Base-by-base conservation (phyloP, 2,329 filamentous ascomycete genomes). In the Lachnellula suecica region DNA sequence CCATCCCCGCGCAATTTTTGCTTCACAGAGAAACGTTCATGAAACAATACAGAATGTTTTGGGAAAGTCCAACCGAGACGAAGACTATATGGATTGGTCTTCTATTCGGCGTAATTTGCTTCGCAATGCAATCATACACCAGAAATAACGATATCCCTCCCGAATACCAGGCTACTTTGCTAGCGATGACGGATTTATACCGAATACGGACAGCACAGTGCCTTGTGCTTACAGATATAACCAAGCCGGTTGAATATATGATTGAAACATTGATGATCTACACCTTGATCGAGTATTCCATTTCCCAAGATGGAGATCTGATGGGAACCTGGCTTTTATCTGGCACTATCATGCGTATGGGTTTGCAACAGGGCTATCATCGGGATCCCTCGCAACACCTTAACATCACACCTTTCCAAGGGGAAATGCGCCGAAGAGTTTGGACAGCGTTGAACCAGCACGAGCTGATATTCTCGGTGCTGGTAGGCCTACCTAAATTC, bases 401-500 rank as follows among this genome's bases (percentile, higher is more conserved):
- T 4, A 73, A 72, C 47, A 72, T 83, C 23, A 71, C 74, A 1
- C 68, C 76, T 0, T 82, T 78, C 51, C 73, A 82, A 53, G 75
- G 74, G 8, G 79, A 83, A 68, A 91, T 87, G 81, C 75, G 84
- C 56, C 75, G 84, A 27, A 74, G 84, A 49, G 68, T 79, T 59
- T 83, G 80, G 80, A 74, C 75, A 55, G 68, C 80, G 53, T 73
- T 74, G 5, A 69, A 73, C 20, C 82, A 85, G 60, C 74, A 85
- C 44, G 85, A 89, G 60, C 68, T 85, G 3, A 66, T 88, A 4
- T 84, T 86, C 29, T 80, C 82, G 1, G 86, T 85, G 62, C 84
- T 88, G 62, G 75, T 87, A 55, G 85, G 85, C 1, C 72, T 89
- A 48, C 85, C 86, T 2, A 80, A 79, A 64, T 83, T 87, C 77